These are phyloP conservation scores for Anisodus acutangulus DNA, from an alignment of 257 asterid species.

Conservation along the genomic window DNA sequence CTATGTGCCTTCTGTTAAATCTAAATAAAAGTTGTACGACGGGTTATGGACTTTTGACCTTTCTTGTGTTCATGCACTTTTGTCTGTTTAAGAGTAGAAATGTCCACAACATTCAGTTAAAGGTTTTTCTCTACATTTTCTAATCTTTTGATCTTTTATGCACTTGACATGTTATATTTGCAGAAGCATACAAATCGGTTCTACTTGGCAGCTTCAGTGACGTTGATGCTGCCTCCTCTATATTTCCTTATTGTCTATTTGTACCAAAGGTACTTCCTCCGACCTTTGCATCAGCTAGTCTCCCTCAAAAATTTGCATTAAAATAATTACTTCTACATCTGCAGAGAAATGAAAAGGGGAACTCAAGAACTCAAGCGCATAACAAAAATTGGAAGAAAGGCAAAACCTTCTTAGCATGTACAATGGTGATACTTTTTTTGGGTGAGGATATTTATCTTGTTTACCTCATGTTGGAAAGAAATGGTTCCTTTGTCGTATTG, in stretches of 20 bases:
- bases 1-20: background rate
- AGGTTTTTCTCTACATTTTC: background rate
- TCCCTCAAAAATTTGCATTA: background rate
- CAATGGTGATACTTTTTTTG: conserved; percentile 3
- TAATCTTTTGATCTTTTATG: background rate
- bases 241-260: conserved; percentile 72
- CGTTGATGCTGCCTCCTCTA: conserved; percentile 83
- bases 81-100: background rate
- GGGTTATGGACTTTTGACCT: background rate
- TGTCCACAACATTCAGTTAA: background rate
- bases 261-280: conserved; percentile 64
- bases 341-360: conserved; percentile 67
- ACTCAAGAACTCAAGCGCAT: conserved; percentile 72
- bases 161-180: conserved; percentile 31
- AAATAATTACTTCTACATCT: conserved; percentile 32
- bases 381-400: conserved; percentile 59
- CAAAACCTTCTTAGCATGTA: conserved; percentile 67
- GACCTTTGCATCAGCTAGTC: conserved; percentile 27
- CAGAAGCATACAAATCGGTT: conserved; percentile 79
- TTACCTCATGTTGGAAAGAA: background rate
- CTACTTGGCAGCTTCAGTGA: conserved; percentile 70
- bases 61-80: background rate
- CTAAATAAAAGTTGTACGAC: background rate
- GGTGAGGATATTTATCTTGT: conserved; percentile 16
- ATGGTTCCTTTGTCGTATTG: background rate